Conservation (phyloP, 257 asterid genomes). For the Cinchona pubescens region DNA sequence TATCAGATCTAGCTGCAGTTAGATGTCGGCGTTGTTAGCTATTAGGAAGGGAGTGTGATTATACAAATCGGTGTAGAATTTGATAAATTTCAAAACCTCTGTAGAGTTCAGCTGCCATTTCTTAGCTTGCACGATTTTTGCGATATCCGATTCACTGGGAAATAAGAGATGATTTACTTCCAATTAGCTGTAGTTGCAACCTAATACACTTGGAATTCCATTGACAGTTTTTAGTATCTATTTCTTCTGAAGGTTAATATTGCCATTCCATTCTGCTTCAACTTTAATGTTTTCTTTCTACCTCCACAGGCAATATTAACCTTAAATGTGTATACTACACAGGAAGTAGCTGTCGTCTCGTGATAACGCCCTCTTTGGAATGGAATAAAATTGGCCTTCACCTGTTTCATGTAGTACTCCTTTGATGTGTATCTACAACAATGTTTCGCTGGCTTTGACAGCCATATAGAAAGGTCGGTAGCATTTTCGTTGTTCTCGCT, state of each 20-base stretch:
- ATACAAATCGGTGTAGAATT: slow-evolving; percentile 23
- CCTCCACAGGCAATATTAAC: background rate
- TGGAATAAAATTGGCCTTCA: no score
- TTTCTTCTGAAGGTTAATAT: background rate
- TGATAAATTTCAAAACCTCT: slow-evolving; percentile 28
- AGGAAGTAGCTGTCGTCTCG: no score
- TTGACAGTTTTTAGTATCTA: background rate
- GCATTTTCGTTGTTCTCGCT: no score
- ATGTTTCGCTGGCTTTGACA: no score
- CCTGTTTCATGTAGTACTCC: no score
- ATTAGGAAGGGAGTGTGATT: slow-evolving; percentile 30
- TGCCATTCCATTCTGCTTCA: background rate
- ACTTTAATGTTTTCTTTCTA: background rate
- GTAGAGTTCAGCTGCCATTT: background rate
- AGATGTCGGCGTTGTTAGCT: slow-evolving; percentile 34
- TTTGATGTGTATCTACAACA: no score
- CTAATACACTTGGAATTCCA: background rate
- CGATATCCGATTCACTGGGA: slow-evolving; percentile 2
- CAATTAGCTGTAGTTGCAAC: background rate
- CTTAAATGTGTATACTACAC: no score
- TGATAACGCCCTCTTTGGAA: background rate
- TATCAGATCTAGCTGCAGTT: slow-evolving; percentile 30
- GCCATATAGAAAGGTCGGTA: no score
- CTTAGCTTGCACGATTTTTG: background rate
- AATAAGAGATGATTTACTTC: slow-evolving; percentile 5